Conservation (phyloP, 768 basidiomycete genomes). For the Boletus sp. region DNA sequence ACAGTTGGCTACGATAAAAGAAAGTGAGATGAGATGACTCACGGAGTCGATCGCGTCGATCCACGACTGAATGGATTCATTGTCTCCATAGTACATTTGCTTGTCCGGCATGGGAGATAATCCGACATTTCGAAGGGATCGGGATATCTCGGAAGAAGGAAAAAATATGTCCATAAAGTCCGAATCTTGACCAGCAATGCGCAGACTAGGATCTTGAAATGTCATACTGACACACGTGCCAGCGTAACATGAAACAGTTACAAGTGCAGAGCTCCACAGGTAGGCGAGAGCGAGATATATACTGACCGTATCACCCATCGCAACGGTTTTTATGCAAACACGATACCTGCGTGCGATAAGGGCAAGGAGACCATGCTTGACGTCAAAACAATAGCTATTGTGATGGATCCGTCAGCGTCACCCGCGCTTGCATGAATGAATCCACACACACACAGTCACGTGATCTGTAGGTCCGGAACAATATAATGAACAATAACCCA, state of each 20-base stretch:
- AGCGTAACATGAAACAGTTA: slow-evolving; percentile 9
- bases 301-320: background rate
- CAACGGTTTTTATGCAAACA: slow-evolving; percentile 20
- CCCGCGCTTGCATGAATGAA: background rate
- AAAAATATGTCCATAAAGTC: slow-evolving; percentile 11
- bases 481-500: slow-evolving; percentile 26
- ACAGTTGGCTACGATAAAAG: background rate
- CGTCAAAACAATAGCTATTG: slow-evolving; percentile 32
- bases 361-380: slow-evolving; percentile 10
- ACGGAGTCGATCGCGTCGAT: slow-evolving; percentile 25
- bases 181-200: slow-evolving; percentile 31
- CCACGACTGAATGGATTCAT: slow-evolving; percentile 27
- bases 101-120: slow-evolving; percentile 10
- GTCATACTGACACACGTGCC: slow-evolving; percentile 19
- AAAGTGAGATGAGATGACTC: slow-evolving; percentile 1
- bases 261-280: slow-evolving; percentile 30
- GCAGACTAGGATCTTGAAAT: slow-evolving; percentile 15
- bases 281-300: slow-evolving; percentile 17
- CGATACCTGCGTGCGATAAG: slow-evolving; percentile 3
- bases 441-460: slow-evolving; percentile 15
- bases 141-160: slow-evolving; percentile 10
- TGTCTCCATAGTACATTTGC: slow-evolving; percentile 26
- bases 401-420: slow-evolving; percentile 5
- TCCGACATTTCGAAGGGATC: background rate
- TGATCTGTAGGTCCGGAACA: slow-evolving; percentile 10